These are phyloP conservation scores for Mallotus repandus DNA, from an alignment of 441 rosid genomes.

Conservation along the genomic window DNA sequence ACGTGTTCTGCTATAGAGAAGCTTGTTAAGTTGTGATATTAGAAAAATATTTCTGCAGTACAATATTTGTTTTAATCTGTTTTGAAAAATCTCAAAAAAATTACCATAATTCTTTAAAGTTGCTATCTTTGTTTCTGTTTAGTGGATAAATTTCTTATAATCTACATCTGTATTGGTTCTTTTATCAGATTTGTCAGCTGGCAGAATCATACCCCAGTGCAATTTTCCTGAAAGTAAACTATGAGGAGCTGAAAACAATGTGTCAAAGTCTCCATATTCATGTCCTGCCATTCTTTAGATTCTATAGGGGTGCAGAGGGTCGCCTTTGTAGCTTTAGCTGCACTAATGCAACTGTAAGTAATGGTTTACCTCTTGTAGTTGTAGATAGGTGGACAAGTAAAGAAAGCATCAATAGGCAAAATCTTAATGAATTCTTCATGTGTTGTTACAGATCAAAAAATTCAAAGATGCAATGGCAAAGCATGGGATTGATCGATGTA, in stretches of 20 bases:
- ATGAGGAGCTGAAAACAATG: slow-evolving; percentile 57
- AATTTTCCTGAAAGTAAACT: slow-evolving; percentile 63
- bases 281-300: slow-evolving; percentile 77
- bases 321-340: slow-evolving; percentile 66
- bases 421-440: background rate
- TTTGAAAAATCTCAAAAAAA: too few relatives aligned
- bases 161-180: background rate
- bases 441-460: slow-evolving; percentile 50
- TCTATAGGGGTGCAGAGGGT: slow-evolving; percentile 68
- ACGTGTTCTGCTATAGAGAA: too few relatives aligned
- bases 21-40: too few relatives aligned
- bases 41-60: too few relatives aligned
- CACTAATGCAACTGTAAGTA: slow-evolving; percentile 57
- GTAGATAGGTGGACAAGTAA: background rate
- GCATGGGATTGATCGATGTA: slow-evolving; percentile 32
- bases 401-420: background rate
- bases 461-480: slow-evolving; percentile 57
- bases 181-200: slow-evolving; percentile 61
- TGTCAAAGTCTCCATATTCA: slow-evolving; percentile 56
- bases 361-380: background rate
- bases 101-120: background rate
- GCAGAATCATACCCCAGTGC: slow-evolving; percentile 62
- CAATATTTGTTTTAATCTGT: too few relatives aligned
- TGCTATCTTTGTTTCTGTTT: background rate
- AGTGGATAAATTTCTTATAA: background rate